A percentile compares a stretch with the other conserved stretches of the same genome.
These are phyloP conservation scores for Lindgomyces ingoldianus DNA, from an alignment of 495 filamentous ascomycete species.

Conservation along the genomic window DNA sequence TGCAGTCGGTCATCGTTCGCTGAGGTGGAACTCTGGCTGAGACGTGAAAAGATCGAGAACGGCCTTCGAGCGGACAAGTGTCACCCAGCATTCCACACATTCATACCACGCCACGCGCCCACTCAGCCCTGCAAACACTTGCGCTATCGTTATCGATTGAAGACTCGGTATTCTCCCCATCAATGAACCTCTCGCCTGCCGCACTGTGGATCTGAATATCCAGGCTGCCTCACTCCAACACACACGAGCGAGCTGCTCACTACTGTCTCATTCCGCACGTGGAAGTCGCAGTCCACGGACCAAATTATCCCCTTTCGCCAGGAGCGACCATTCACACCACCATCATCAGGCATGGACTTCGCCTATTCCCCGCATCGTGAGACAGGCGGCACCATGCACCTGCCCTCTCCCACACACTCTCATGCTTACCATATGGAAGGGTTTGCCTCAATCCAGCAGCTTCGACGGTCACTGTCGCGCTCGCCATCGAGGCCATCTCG, in stretches of 20 bases:
- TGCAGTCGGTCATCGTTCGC: slow-evolving; percentile 21
- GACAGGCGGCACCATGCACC: slow-evolving; percentile 71
- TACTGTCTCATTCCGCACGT: background rate
- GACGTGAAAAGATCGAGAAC: background rate
- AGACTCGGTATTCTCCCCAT: background rate
- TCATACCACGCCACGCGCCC: slow-evolving; percentile 19
- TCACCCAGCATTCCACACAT: slow-evolving; percentile 30
- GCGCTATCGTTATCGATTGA: slow-evolving; percentile 38
- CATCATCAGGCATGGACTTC: slow-evolving; percentile 42
- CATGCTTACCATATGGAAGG: slow-evolving; percentile 78
- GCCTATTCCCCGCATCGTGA: slow-evolving; percentile 45
- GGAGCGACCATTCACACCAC: slow-evolving; percentile 1
- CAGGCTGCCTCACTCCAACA: background rate
- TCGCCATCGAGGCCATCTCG: slow-evolving; percentile 77
- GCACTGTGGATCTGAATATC: background rate
- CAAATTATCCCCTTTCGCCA: background rate
- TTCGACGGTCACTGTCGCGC: slow-evolving; percentile 80
- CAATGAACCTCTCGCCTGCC: slow-evolving; percentile 5
- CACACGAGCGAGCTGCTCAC: background rate
- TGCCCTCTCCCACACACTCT: slow-evolving; percentile 78
- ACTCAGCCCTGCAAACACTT: slow-evolving; percentile 13
- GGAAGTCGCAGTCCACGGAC: slow-evolving; percentile 3
- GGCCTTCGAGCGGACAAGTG: slow-evolving; percentile 9
- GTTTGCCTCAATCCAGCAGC: slow-evolving; percentile 66
- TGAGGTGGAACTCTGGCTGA: slow-evolving; percentile 11